A percentile compares a stretch with the other conserved stretches of the same genome.
Conservation (phyloP, 805 yeast genomes). For the Sugiyamaella smithiae region DNA sequence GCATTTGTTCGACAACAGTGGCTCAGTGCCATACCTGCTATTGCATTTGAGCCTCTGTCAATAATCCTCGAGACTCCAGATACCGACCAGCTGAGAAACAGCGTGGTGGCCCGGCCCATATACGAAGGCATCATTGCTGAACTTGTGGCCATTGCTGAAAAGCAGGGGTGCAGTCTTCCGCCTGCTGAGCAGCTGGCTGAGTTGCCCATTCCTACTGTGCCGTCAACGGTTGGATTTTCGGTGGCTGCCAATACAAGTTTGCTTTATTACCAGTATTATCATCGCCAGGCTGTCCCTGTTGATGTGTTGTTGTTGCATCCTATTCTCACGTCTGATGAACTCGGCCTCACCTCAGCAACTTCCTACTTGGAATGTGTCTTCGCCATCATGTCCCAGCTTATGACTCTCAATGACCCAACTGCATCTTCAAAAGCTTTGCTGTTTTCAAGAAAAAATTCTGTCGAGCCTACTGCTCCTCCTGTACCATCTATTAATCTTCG, state of each 20-base stretch:
- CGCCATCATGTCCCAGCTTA: conserved; percentile 46
- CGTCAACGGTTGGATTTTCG: conserved; percentile 1
- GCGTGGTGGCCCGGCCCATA: conserved; percentile 81
- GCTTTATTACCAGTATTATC: conserved; percentile 63
- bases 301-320: conserved; percentile 83
- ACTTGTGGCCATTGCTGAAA: conserved; percentile 55
- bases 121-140: conserved; percentile 78
- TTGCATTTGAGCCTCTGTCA: conserved; percentile 74
- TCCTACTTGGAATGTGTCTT: conserved; percentile 88
- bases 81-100: conserved; percentile 56
- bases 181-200: conserved; percentile 41
- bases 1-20: conserved; percentile 52
- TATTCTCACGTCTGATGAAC: conserved; percentile 83
- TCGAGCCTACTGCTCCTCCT: background rate
- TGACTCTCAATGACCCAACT: conserved; percentile 19
- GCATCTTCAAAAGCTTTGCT: background rate
- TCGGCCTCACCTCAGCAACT: conserved; percentile 38
- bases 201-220: conserved; percentile 6
- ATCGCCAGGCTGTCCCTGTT: conserved; percentile 56
- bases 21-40: conserved; percentile 76
- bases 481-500: conserved; percentile 3
- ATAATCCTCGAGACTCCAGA: conserved; percentile 68
- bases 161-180: conserved; percentile 62
- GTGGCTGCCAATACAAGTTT: conserved; percentile 40
- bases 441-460: conserved; percentile 2